These are phyloP conservation scores for Eutrema japonicum DNA, from an alignment of 345 rosid species.

Conservation along the genomic window DNA sequence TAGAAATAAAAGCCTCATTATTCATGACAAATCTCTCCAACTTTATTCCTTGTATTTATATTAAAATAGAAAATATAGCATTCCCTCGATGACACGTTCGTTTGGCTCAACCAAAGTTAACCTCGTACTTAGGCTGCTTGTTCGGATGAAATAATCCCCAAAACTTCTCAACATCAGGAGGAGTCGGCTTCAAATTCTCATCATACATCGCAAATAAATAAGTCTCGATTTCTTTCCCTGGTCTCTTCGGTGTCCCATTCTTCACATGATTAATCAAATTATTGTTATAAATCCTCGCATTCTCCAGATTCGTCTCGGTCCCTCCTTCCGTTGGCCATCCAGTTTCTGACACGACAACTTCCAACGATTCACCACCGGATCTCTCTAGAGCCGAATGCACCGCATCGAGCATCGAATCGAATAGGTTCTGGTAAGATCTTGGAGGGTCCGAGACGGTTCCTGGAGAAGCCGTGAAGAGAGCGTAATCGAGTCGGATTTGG, in stretches of 20 bases:
- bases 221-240: constrained; percentile 46
- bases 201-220: constrained; percentile 53
- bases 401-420: constrained; percentile 42
- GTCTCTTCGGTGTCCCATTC: constrained; percentile 48
- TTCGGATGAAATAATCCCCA: constrained; percentile 44
- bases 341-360: constrained; percentile 47
- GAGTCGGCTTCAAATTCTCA: constrained; percentile 37
- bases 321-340: constrained; percentile 53
- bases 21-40: neutral
- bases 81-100: neutral
- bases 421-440: constrained; percentile 39
- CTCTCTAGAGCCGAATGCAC: constrained; percentile 46
- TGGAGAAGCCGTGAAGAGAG: constrained; percentile 44
- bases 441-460: constrained; percentile 41
- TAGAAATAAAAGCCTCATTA: neutral
- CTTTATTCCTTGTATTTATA: neutral
- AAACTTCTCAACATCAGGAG: constrained; percentile 30
- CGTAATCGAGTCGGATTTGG: constrained; percentile 45
- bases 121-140: constrained; percentile 37
- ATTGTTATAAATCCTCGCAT: constrained; percentile 43
- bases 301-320: constrained; percentile 23
- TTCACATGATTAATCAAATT: constrained; percentile 48
- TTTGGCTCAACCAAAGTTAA: constrained; percentile 32
- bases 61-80: too few species aligned
- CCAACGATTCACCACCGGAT: constrained; percentile 46